Evolutionary conservation across 192 early-diverging fungal species (phyloP), one percentile per base, ranked within the genome.

Genomic region (Geranomyces variabilis): DNA sequence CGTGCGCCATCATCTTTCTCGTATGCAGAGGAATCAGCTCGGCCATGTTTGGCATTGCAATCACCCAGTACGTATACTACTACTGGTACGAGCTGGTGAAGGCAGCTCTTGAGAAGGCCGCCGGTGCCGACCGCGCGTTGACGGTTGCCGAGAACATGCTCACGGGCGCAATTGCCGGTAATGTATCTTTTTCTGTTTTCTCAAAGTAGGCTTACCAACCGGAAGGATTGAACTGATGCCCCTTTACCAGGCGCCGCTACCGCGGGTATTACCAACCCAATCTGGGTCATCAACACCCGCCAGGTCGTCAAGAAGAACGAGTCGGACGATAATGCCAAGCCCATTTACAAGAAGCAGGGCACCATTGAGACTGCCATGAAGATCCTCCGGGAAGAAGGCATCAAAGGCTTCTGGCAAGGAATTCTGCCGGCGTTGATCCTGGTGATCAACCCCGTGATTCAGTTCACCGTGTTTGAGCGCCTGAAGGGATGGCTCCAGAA

Each of bases 361-460:
- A 70, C 80, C 36, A 70, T 70, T 21, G 67, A 90, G 76, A 86
- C 87, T 34, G 81, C 90, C n/a, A 55, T 80, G 29, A 84, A 90
- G 75, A 96, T 99, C 67, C 82, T 95, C 72, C 88, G 90, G 53
- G 91, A 96, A 56, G 94, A 96, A 51, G 97, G 97, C 44, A 56
- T 93, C 63, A 70, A 83, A 60, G 90, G 66, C 13, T 91, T 99
- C 81, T 99, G 90, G 88, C 88, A 92, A 69, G 97, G 97, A 44
- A 87, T 98, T 31, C 77, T 91, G 36, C 96, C 97, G 36, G 97
- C 97, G 49, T 85, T 99, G 73, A 93, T 99, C 63, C 84, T 99
- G 79, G 97, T 99, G 55, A 94, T 93, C 84, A 99, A 99, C 84
- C 97, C 97, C 48, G 95, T 99, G 64, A 99, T 99, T 80, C 97